Conservation (phyloP, 2,329 filamentous ascomycete genomes). For the Epicoccum nigrum region DNA sequence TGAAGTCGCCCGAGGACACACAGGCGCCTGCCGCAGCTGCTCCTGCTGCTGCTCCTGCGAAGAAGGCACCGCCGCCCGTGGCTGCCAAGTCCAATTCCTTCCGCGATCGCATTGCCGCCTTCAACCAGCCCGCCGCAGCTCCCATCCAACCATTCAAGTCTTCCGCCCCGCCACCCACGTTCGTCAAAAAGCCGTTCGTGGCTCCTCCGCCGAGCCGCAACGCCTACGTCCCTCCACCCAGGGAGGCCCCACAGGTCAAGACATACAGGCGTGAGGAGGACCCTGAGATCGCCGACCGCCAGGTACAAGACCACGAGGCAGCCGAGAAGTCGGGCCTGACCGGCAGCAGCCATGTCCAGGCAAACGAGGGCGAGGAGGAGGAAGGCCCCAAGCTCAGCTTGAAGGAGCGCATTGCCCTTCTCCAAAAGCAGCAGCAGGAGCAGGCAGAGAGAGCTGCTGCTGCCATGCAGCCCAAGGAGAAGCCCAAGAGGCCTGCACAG, state of each 20-base stretch:
- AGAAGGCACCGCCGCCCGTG: constrained; percentile 69
- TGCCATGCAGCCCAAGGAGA: constrained; percentile 78
- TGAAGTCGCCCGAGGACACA: constrained; percentile 26
- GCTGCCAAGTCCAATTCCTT: constrained; percentile 87
- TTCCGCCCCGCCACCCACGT: constrained; percentile 65
- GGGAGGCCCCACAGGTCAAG: constrained; percentile 73
- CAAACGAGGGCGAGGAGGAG: constrained; percentile 61
- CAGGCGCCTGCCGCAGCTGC: constrained; percentile 45
- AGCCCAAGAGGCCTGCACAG: constrained; percentile 73
- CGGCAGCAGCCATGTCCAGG: constrained; percentile 43
- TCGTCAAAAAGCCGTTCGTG: constrained; percentile 97
- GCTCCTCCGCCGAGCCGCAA: constrained; percentile 92
- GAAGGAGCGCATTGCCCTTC: constrained; percentile 91
- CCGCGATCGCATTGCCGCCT: constrained; percentile 93
- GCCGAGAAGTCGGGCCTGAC: constrained; percentile 72
- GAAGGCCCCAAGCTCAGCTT: constrained; percentile 91
- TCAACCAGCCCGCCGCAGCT: constrained; percentile 86
- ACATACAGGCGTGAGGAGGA: constrained; percentile 89
- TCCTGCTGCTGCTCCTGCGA: constrained; percentile 50
- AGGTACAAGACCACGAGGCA: constrained; percentile 69
- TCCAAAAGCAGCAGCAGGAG: constrained; percentile 93
- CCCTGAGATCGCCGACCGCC: constrained; percentile 66
- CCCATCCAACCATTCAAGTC: constrained; percentile 89
- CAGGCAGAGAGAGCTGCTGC: constrained; percentile 83
- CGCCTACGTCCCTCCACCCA: constrained; percentile 83